Conservation (phyloP, 1,284 basidiomycete species). For the Tylopilus orsonianus region DNA sequence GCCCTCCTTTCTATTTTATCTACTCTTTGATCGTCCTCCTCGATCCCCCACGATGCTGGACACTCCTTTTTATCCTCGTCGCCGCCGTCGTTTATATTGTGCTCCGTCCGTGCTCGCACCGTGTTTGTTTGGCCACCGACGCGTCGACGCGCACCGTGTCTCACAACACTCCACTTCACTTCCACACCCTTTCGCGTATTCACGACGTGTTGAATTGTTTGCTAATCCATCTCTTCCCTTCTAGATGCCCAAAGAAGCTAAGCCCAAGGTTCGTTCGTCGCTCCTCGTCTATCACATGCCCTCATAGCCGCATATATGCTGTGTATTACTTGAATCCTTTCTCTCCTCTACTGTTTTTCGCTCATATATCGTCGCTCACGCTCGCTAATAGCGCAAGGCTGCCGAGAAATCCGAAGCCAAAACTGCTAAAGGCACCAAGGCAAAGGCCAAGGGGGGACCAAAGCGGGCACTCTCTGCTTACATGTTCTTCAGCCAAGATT, state of each 20-base stretch:
- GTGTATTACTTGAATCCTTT: constrained; percentile 2
- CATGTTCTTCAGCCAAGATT: constrained; percentile 98
- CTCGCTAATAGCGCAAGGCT: constrained; percentile 62
- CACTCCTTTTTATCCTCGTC: constrained; percentile 10
- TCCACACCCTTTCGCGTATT: constrained; percentile 24
- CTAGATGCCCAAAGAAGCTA: constrained; percentile 84
- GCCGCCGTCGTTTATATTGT: constrained; percentile 14
- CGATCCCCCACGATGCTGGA: constrained; percentile 23
- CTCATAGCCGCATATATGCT: constrained; percentile 26
- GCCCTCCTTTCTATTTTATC: constrained; percentile 24
- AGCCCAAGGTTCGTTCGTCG: constrained; percentile 58
- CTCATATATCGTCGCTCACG: constrained; percentile 18
- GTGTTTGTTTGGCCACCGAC: constrained; percentile 36
- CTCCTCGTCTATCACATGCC: constrained; percentile 1
- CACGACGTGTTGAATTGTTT: constrained; percentile 34
- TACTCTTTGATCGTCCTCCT: constrained; percentile 23
- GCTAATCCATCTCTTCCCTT: constrained; percentile 36
- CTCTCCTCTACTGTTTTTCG: background rate
- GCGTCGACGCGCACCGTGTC: constrained; percentile 36
- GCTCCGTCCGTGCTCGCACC: constrained; percentile 14
- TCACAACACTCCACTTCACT: constrained; percentile 26
- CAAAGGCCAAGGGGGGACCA: constrained; percentile 51
- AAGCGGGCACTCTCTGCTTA: constrained; percentile 93
- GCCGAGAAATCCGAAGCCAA: constrained; percentile 68
- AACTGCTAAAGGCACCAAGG: constrained; percentile 69